phyloP scores from a whole-genome alignment of 129 eudicot species.

The Ambrosia artemisiifolia region DNA sequence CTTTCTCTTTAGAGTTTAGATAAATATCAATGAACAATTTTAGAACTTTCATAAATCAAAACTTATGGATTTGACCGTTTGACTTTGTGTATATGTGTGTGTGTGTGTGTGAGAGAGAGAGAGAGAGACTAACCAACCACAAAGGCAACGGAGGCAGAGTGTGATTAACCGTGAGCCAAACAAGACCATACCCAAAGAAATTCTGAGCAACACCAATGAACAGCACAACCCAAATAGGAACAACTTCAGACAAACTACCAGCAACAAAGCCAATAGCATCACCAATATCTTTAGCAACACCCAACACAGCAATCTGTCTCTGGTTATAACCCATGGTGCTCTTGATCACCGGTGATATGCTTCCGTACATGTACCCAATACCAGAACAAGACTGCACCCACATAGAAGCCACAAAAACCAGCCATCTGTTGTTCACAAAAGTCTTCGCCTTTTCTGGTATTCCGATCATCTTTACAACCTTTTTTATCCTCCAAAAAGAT shows the following conservation, averaged over 20 bases:
- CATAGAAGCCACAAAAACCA: slow-evolving; percentile 76
- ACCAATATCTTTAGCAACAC: slow-evolving; percentile 71
- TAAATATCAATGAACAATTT: neutral
- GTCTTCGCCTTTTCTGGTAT: slow-evolving; percentile 32
- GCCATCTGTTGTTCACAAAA: slow-evolving; percentile 59
- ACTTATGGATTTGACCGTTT: neutral
- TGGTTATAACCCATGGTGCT: slow-evolving; percentile 65
- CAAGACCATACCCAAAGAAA: slow-evolving; percentile 68
- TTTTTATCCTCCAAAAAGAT: neutral
- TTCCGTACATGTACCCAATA: slow-evolving; percentile 71
- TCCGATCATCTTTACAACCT: slow-evolving; percentile 27
- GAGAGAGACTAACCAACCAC: slow-evolving; percentile 58
- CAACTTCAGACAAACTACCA: slow-evolving; percentile 59
- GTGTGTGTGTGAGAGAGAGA: neutral
- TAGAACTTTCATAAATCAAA: neutral
- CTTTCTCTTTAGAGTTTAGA: neutral
- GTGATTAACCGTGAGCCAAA: slow-evolving; percentile 59
- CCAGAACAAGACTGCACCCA: slow-evolving; percentile 78
- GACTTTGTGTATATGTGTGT: neutral
- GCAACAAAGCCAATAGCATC: slow-evolving; percentile 69
- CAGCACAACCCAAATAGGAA: slow-evolving; percentile 64
- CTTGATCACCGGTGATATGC: slow-evolving; percentile 74
- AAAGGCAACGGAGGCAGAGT: slow-evolving; percentile 53
- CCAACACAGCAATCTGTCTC: slow-evolving; percentile 63
- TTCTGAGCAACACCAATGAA: slow-evolving; percentile 67